phyloP scores from a whole-genome alignment of 306 rosid species.

The Ammopiptanthus mongolicus region DNA sequence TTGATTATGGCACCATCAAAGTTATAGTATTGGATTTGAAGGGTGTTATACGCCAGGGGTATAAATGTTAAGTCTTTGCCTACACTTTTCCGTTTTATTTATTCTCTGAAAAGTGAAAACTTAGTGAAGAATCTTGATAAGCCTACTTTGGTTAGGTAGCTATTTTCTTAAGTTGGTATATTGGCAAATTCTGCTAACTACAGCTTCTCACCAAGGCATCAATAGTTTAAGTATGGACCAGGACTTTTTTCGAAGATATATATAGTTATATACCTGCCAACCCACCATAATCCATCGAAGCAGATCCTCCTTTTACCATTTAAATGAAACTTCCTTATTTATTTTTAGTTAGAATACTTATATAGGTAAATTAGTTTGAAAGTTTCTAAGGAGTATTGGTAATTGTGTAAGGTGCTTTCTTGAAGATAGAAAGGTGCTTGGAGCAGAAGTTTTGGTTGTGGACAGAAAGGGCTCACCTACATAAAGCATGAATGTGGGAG shows the following conservation, averaged over 20 bases:
- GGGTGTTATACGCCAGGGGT: constrained; percentile 18
- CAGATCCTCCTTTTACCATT: not conserved
- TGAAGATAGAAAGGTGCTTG: constrained; percentile 58
- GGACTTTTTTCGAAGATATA: not conserved
- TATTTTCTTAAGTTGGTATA: constrained; percentile 66
- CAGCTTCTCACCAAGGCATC: constrained; percentile 31
- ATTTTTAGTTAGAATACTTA: not conserved
- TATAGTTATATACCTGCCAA: not conserved
- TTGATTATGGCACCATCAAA: constrained; percentile 23
- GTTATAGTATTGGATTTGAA: constrained; percentile 15
- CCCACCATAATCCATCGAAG: constrained; percentile 1
- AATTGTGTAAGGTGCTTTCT: constrained; percentile 29
- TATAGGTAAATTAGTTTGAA: constrained; percentile 17
- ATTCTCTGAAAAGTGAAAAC: constrained; percentile 19
- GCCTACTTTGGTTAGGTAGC: constrained; percentile 48
- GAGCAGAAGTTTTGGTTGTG: constrained; percentile 50
- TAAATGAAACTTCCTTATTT: not conserved
- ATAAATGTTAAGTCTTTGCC: constrained; percentile 20
- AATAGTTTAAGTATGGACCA: constrained; percentile 4
- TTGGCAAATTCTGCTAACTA: constrained; percentile 59
- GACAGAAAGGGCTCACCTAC: constrained; percentile 58
- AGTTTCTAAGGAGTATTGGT: constrained; percentile 11
- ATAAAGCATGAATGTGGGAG: constrained; percentile 29
- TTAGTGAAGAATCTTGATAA: constrained; percentile 35
- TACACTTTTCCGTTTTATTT: constrained; percentile 12